Base-by-base conservation (phyloP, 768 basidiomycete species). In the Calvatia gigantea region DNA sequence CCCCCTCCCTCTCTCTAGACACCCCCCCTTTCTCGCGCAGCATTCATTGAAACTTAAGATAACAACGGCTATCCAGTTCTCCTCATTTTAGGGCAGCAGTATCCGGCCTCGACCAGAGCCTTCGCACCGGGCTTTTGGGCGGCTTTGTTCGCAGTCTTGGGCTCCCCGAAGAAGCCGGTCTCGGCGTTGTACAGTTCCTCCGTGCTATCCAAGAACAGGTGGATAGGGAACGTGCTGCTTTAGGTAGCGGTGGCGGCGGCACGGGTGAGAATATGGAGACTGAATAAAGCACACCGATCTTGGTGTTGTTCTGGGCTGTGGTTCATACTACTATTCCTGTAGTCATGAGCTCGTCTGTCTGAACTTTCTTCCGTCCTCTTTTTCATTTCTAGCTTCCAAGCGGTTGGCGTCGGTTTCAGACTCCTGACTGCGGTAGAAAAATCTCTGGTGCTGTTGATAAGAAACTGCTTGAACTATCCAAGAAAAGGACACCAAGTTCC, bases 31-130 rank as follows among this genome's bases (percentile, higher is more conserved):
- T 31, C 15, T 17, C 23, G 14, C 42, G 25, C 14, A 45, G 15
- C 28, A 15, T 11, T 15, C 15, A 23, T 25, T 6, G 27, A 5
- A 6, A 45, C 1, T 5, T 21, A 44, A 21, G 2, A 6, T 17
- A 35, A 29, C 32, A 27, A 3, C n/a, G 42, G 2, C 8, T 14
- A 48, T 41, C 17, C 54, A 82, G 80, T 57, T 90, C 89, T 1
- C 87, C 91, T 0, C 93, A 90, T 62, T 94, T 95, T 72, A 86
- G 88, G 57, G 73, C 82, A 4, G 87, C 90, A 1, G 89, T 94
- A 17, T 74, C 81, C 2, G 89, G 81, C 65, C 80, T 97, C 44
- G 94, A 97, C 65, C 85, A 88, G 64, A 94, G 92, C 5, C 74
- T 97, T 52, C 75, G 86, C 47, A 94, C 89, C 0, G 94, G 94